These are phyloP conservation scores for Boeremia lycopersici DNA, from an alignment of 2,329 filamentous ascomycete species.

Conservation along the genomic window DNA sequence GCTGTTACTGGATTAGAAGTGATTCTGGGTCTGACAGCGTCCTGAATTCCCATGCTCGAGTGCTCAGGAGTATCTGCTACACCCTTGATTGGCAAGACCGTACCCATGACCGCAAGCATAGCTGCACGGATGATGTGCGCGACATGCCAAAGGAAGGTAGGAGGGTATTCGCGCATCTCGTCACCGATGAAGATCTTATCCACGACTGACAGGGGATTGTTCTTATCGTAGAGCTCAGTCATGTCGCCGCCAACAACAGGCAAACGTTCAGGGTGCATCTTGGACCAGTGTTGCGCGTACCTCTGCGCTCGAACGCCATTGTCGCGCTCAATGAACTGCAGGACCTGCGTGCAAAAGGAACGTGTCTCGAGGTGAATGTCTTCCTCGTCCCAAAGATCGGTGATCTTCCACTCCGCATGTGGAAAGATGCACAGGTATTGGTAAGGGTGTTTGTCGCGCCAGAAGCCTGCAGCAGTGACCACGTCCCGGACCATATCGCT, in stretches of 20 bases:
- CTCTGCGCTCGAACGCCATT: slow-evolving; percentile 27
- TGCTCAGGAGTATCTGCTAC: not conserved
- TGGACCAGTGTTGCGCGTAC: slow-evolving; percentile 34
- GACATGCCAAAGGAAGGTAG: slow-evolving; percentile 39
- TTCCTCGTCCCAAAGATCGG: slow-evolving; percentile 43
- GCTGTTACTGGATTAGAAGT: not conserved
- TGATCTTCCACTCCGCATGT: slow-evolving; percentile 28
- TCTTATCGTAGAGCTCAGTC: slow-evolving; percentile 22
- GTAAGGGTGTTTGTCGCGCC: slow-evolving; percentile 30
- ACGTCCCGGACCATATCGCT: slow-evolving; percentile 27
- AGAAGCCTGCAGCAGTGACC: slow-evolving; percentile 26
- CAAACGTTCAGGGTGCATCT: slow-evolving; percentile 27
- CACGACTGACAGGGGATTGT: slow-evolving; percentile 29
- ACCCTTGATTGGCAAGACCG: not conserved
- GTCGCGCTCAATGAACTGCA: slow-evolving; percentile 34
- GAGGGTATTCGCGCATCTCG: slow-evolving; percentile 31
- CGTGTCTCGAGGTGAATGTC: slow-evolving; percentile 42
- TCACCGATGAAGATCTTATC: slow-evolving; percentile 38
- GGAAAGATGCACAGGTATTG: slow-evolving; percentile 39
- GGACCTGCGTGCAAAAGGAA: slow-evolving; percentile 34
- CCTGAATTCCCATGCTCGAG: not conserved
- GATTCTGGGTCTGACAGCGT: not conserved
- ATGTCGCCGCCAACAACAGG: slow-evolving; percentile 23
- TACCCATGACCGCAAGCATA: slow-evolving; percentile 16
- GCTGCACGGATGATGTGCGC: slow-evolving; percentile 29